Conservation (phyloP, 1,139 yeast genomes). For the Scheffersomyces titani region DNA sequence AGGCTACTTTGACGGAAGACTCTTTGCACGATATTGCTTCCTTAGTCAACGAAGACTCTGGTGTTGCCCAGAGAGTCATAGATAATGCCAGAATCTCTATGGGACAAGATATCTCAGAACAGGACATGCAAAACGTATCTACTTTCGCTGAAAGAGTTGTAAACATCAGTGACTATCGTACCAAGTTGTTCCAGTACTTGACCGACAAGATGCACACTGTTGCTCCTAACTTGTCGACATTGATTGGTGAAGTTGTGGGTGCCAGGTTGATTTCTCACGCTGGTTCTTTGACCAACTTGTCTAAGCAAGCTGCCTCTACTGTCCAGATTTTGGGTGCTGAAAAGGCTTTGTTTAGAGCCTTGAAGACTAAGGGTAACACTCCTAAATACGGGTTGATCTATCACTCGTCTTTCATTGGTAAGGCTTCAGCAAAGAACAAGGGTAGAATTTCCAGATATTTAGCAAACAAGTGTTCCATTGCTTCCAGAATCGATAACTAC, state of each 20-base stretch:
- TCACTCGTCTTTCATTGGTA: slow-evolving; percentile 97
- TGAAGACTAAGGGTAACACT: slow-evolving; percentile 97
- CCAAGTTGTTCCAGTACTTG: slow-evolving; percentile 82
- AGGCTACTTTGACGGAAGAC: slow-evolving; percentile 79
- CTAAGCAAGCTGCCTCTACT: slow-evolving; percentile 98
- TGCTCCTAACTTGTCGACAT: slow-evolving; percentile 95
- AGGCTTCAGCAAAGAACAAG: slow-evolving; percentile 95
- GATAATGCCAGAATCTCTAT: slow-evolving; percentile 88
- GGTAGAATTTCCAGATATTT: slow-evolving; percentile 98
- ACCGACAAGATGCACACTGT: slow-evolving; percentile 96
- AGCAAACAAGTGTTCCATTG: slow-evolving; percentile 98
- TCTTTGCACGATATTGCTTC: slow-evolving; percentile 89
- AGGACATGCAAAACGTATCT: slow-evolving; percentile 87
- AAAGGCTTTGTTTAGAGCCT: slow-evolving; percentile 97
- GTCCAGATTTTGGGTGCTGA: slow-evolving; percentile 99
- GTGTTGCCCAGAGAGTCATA: slow-evolving; percentile 87
- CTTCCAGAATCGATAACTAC: slow-evolving; percentile 96
- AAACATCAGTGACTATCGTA: slow-evolving; percentile 89
- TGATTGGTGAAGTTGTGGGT: slow-evolving; percentile 98
- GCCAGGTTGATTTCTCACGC: slow-evolving; percentile 98
- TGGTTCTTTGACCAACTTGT: slow-evolving; percentile 92
- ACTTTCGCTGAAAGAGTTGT: slow-evolving; percentile 95
- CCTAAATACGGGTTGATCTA: slow-evolving; percentile 97
- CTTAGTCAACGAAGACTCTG: slow-evolving; percentile 88
- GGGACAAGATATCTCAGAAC: slow-evolving; percentile 98